Evolutionary conservation across 768 basidiomycete species (phyloP), one percentile per base, ranked within the genome.

Genomic region (Trametes sanguinea): DNA sequence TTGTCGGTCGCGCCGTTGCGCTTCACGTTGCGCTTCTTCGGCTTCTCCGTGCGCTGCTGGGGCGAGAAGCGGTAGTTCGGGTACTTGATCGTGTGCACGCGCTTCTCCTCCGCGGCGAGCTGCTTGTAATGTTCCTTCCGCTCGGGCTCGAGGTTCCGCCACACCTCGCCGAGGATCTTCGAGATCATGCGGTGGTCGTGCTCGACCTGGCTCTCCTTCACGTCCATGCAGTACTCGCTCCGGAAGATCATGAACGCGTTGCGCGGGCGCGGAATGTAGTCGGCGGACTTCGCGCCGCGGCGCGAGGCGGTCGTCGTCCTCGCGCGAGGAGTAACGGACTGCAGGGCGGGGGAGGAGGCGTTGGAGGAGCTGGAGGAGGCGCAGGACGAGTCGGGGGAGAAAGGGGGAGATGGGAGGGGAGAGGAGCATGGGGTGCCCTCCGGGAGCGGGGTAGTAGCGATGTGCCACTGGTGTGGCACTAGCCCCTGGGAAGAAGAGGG

Each of bases 231-330:
- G 79, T 81, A 86, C 54, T 85, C 80, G 68, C 85, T 86, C 30
- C 88, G 85, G 75, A 88, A 89, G 55, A 89, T 81, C 70, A 89
- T 86, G 74, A 89, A 89, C 48, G 85, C 77, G 61, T 89, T 89
- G 1, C 83, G 79, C 5, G 88, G 88, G 6, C 88, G 83, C 22
- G 86, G 83, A 43, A 88, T 79, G 79, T 82, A 83, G 30, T 72
- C 74, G 0, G 85, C 81, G 52, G 85, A 80, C n/a, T 77, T 67
- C 40, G 44, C 54, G 17, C 16, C 48, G 22, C 57, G 58, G 16
- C 58, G 59, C 3, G 63, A 56, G 27, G 17, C 22, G 5, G 54
- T 40, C 17, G 27, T 51, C 40, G 51, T 52, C 61, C 56, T 57
- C 9, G 16, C 17, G 35, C 44, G 33, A 1, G 51, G 44, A 11